Base-by-base conservation (phyloP, 805 yeast genomes). In the Isabelozyma pseudorhagii region DNA sequence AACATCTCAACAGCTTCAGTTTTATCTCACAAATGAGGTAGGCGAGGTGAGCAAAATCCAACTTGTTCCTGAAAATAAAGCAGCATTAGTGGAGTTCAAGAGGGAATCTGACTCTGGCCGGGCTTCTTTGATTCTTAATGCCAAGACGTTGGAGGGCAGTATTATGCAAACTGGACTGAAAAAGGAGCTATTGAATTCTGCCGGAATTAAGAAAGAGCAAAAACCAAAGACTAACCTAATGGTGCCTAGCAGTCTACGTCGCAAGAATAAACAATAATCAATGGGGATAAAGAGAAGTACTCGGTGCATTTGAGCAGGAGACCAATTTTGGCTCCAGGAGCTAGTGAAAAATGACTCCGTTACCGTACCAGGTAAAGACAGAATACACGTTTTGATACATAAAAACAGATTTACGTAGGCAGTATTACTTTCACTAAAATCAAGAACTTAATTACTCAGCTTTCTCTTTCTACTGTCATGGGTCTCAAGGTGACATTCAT, bases 11-110 rank as follows among this genome's bases (percentile, higher is more conserved):
- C 78, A 69, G 45, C 49, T 80, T 3, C 52, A 56, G 21, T 46
- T 54, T 1, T 56, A 66, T 40, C 59, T 79, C 11, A 55, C 54
- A 10, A 54, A 58, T 2, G 50, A 53, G 25, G 55, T 64, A 11
- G 72, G 67, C 0, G 17, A 31, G 9, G 36, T 8, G 55, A 59
- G 40, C 78, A 68, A 71, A 7, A 64, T 83, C 1, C 71, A 77
- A 25, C 55, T 82, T 14, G 76, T 73, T 38, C 76, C 84, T 0
- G 78, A 74, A 18, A 56, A 62, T 15, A 57, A 65, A 6, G 80
- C 79, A 4, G 86, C 86, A 0, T 54, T 84, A 29, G 70, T 84
- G 4, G 79, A 78, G 51, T 79, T 80, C 52, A 62, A 61, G 25
- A 64, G 60, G 5, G 63, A 70, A 0, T 56, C 64, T 7, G 74